A percentile compares a stretch with the other conserved stretches of the same genome.
Evolutionary conservation across 2,329 filamentous ascomycete genomes (phyloP).

Genomic region (Fusarium nelsonii): DNA sequence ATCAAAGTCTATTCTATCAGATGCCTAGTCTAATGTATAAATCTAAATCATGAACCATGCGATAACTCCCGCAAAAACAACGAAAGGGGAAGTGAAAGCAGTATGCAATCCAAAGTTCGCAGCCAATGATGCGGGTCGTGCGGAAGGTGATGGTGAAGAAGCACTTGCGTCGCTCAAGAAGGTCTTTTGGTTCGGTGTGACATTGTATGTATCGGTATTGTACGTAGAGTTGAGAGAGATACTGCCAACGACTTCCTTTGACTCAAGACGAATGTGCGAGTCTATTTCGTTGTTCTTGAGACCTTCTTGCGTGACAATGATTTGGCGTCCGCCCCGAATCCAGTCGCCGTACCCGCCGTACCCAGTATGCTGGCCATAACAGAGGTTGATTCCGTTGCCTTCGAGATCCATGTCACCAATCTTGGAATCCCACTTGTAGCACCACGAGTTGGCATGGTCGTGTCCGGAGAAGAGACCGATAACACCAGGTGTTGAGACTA

Average conservation of each 20-base stretch:
- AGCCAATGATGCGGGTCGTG: not conserved
- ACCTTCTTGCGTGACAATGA: slow-evolving; percentile 61
- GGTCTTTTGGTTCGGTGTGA: slow-evolving; percentile 56
- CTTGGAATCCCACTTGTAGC: slow-evolving; percentile 61
- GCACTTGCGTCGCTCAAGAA: slow-evolving; percentile 7
- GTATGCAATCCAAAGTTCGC: not conserved
- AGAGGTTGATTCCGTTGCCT: slow-evolving; percentile 61
- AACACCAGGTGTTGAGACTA: slow-evolving; percentile 66
- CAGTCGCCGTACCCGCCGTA: slow-evolving; percentile 77
- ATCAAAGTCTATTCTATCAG: not conserved
- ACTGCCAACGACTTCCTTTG: slow-evolving; percentile 62
- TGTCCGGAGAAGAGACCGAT: slow-evolving; percentile 74
- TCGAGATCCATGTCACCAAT: slow-evolving; percentile 61
- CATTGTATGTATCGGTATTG: slow-evolving; percentile 66
- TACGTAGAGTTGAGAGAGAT: slow-evolving; percentile 72
- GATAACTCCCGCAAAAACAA: not conserved
- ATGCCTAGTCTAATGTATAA: not conserved
- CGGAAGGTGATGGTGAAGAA: not conserved
- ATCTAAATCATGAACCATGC: slow-evolving; percentile 13
- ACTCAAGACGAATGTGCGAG: slow-evolving; percentile 73
- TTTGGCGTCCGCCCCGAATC: slow-evolving; percentile 70
- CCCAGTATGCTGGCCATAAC: slow-evolving; percentile 75
- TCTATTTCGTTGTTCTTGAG: slow-evolving; percentile 59
- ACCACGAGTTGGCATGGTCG: slow-evolving; percentile 74
- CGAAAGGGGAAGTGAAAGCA: not conserved